Percentiles rank a stretch among this genome's conserved stretches.
These are phyloP conservation scores for Dryas alaskensis DNA, from an alignment of 306 rosid species.

Conservation along the genomic window DNA sequence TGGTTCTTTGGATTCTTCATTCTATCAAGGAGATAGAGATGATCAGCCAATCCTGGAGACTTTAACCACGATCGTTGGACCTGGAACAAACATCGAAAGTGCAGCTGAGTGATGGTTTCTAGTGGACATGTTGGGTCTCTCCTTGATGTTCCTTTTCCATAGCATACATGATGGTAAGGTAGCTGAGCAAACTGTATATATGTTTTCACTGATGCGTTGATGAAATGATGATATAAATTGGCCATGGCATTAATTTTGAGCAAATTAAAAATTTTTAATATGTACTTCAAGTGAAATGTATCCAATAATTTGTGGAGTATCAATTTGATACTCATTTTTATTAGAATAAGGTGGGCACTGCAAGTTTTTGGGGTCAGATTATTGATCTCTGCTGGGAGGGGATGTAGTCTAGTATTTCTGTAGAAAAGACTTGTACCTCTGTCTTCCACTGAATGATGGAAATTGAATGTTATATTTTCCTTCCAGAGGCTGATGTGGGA, in stretches of 20 bases:
- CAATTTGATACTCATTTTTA: background rate
- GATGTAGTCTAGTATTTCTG: background rate
- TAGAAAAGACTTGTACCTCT: no score
- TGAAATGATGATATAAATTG: slow-evolving; percentile 7
- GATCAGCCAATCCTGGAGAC: background rate
- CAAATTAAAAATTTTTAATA: background rate
- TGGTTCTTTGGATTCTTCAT: background rate
- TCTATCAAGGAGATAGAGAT: background rate
- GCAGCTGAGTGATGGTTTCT: slow-evolving; percentile 2
- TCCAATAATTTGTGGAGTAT: background rate
- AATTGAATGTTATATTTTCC: background rate
- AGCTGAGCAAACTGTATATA: slow-evolving; percentile 3
- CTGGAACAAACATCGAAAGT: background rate
- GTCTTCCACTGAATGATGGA: background rate
- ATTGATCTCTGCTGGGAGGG: background rate
- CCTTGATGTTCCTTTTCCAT: background rate
- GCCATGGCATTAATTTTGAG: background rate
- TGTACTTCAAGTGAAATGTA: background rate
- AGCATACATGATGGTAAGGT: background rate
- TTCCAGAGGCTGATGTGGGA: background rate
- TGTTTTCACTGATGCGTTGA: background rate
- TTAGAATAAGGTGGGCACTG: background rate
- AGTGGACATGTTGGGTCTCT: background rate
- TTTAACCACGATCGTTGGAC: background rate
- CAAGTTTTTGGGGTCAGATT: no score